A percentile compares a stretch with the other conserved stretches of the same genome.
These are phyloP conservation scores for Candida methanosorbosa DNA, from an alignment of 805 yeast genomes.

Conservation along the genomic window DNA sequence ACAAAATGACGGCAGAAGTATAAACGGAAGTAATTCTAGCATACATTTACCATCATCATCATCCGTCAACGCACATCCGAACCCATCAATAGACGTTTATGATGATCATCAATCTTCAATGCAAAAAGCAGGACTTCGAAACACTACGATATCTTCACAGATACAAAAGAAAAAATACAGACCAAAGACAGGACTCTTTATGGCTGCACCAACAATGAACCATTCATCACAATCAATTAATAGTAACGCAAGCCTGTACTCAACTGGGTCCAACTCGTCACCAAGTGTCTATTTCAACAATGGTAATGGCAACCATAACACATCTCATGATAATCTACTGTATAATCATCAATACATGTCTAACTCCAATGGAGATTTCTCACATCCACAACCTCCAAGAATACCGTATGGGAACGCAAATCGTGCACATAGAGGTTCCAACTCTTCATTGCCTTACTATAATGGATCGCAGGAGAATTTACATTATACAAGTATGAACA, in stretches of 20 bases:
- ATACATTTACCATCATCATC: background rate
- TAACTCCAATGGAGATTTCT: constrained; percentile 1
- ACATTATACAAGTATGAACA: constrained; percentile 1
- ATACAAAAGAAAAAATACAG: constrained; percentile 18
- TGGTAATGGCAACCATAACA: background rate
- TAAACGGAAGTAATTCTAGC: background rate
- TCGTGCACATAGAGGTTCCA: constrained; percentile 4
- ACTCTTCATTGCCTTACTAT: constrained; percentile 1
- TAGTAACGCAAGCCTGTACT: constrained; percentile 3
- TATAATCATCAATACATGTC: background rate
- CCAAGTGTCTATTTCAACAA: background rate
- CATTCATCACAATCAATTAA: too few species aligned
- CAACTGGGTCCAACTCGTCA: background rate
- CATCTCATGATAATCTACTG: too few species aligned
- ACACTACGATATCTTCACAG: constrained; percentile 18
- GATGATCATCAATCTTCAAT: constrained; percentile 20
- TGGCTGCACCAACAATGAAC: background rate
- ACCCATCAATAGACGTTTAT: constrained; percentile 10
- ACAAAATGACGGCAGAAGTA: too few species aligned
- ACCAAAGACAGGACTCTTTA: constrained; percentile 12
- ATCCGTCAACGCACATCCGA: background rate
- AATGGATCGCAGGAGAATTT: background rate
- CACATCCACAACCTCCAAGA: constrained; percentile 5
- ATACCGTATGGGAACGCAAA: constrained; percentile 1
- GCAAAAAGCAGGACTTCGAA: constrained; percentile 22